phyloP scores from a whole-genome alignment of 108 stramenopile species.

The Cyclotella baltica region DNA sequence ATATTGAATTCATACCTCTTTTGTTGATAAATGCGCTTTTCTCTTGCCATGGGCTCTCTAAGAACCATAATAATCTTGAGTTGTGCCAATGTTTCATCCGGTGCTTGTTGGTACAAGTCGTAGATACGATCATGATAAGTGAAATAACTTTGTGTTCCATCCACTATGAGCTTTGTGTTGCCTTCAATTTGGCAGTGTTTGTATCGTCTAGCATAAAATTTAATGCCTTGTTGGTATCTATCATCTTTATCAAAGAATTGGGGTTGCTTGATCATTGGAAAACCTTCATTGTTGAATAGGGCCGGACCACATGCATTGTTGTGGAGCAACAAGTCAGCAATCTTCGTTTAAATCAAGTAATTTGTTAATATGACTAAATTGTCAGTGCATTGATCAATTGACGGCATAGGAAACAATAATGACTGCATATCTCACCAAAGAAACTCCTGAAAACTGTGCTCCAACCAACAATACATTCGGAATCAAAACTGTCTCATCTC shows the following conservation, averaged over 20 bases:
- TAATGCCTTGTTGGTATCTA: not conserved
- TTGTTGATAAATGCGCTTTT: not conserved
- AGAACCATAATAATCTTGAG: slow-evolving; percentile 9
- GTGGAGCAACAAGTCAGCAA: slow-evolving; percentile 2
- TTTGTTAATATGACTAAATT: no score
- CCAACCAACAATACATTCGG: slow-evolving; percentile 15
- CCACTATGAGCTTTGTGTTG: slow-evolving; percentile 2
- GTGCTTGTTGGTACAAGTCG: not conserved
- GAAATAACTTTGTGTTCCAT: slow-evolving; percentile 14
- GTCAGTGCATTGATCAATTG: no score
- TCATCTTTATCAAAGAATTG: slow-evolving; percentile 3
- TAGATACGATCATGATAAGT: slow-evolving; percentile 1
- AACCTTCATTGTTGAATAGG: not conserved
- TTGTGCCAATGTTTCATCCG: not conserved
- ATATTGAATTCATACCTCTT: not conserved
- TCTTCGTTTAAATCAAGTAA: not conserved
- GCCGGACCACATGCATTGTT: not conserved
- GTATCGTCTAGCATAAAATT: slow-evolving; percentile 15
- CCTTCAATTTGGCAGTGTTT: slow-evolving; percentile 9
- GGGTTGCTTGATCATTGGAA: not conserved
- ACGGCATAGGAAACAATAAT: not conserved
- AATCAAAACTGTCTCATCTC: not conserved
- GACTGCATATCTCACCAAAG: not conserved
- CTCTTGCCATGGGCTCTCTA: not conserved
- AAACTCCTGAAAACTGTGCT: slow-evolving; percentile 6